Conservation (phyloP, 805 yeast genomes). For the Vanderwaltozyma yarrowii region DNA sequence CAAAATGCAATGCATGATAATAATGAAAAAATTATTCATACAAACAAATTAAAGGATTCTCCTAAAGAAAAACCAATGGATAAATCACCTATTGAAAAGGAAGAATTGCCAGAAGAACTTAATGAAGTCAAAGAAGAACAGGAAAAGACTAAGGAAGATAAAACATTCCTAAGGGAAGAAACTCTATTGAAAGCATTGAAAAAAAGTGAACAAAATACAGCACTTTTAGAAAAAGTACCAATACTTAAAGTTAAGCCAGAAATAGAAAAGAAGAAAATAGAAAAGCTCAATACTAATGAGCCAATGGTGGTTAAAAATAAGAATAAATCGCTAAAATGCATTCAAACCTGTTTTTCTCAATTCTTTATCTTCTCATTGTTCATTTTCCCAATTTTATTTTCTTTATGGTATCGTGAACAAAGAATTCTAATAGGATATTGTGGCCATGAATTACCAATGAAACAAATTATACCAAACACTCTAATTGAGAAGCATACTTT, state of each 20-base stretch:
- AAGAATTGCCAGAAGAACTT: neutral
- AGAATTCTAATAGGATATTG: slow-evolving; percentile 61
- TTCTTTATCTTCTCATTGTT: slow-evolving; percentile 28
- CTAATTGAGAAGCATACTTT: neutral
- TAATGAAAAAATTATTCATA: neutral
- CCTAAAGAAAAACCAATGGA: neutral
- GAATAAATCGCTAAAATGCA: neutral
- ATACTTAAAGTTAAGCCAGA: no score
- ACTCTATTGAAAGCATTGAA: no score
- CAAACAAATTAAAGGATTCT: neutral
- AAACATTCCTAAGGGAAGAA: no score
- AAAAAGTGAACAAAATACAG: no score
- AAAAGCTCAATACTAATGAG: no score
- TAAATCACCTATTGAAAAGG: neutral
- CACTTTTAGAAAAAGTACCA: no score
- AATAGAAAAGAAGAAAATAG: no score
- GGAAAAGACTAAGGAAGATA: neutral
- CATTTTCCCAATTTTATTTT: slow-evolving; percentile 32
- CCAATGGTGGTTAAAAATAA: neutral
- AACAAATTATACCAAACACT: neutral
- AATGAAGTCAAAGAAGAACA: neutral
- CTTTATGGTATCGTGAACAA: slow-evolving; percentile 57
- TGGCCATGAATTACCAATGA: slow-evolving; percentile 41
- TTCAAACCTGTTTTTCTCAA: slow-evolving; percentile 1
- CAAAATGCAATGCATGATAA: slow-evolving; percentile 12